phyloP scores from a whole-genome alignment of 208 protist genomes.

The Leishmania arabica region DNA sequence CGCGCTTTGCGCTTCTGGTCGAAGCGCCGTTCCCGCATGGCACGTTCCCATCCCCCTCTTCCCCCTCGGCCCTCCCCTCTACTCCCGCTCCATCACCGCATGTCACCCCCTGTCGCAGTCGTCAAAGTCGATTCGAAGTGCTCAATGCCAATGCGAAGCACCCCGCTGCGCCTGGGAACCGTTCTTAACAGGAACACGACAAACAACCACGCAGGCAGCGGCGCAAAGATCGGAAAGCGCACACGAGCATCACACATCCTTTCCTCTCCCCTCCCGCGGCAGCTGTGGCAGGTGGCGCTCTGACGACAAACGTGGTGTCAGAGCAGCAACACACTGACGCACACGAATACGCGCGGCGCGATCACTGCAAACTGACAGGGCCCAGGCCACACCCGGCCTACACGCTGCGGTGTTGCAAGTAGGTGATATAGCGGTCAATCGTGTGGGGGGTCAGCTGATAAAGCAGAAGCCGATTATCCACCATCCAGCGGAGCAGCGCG shows the following conservation, averaged over 20 bases:
- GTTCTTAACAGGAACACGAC: neutral
- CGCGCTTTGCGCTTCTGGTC: neutral
- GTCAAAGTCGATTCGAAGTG: neutral
- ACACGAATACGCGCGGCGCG: neutral
- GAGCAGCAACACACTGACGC: neutral
- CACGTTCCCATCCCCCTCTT: neutral
- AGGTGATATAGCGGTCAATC: conserved; percentile 11
- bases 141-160: neutral
- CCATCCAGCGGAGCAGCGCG: conserved; percentile 40
- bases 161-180: neutral
- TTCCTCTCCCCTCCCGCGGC: neutral
- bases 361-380: neutral
- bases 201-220: neutral
- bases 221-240: neutral
- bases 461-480: conserved; percentile 23
- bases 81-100: neutral
- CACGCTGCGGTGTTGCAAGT: neutral
- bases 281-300: neutral
- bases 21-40: neutral
- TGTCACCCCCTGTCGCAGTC: neutral
- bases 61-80: neutral
- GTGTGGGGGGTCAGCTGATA: conserved; percentile 20
- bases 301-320: neutral
- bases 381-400: neutral
- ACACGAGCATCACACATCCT: neutral